These are phyloP conservation scores for Sphaerostilbella broomeana DNA, from an alignment of 2,329 filamentous ascomycete genomes.

Conservation along the genomic window DNA sequence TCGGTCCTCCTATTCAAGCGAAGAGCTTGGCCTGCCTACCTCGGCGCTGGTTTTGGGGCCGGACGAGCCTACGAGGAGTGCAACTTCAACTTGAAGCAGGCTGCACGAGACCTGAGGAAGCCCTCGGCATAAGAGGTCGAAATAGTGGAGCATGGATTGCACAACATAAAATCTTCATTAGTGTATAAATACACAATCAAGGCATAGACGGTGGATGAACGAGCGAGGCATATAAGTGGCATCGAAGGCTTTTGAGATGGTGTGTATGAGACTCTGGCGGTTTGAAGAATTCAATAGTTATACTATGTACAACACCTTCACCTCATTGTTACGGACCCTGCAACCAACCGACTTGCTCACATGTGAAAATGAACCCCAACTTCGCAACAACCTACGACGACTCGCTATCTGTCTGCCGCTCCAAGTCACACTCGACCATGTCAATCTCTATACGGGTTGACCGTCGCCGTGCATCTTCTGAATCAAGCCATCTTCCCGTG, in stretches of 20 bases:
- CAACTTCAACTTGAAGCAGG: slow-evolving; percentile 68
- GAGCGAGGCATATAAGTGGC: slow-evolving; percentile 15
- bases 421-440: slow-evolving; percentile 13
- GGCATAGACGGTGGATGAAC: slow-evolving; percentile 16
- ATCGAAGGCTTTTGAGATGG: slow-evolving; percentile 5
- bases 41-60: slow-evolving; percentile 90
- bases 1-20: slow-evolving; percentile 97
- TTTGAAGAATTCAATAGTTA: slow-evolving; percentile 23
- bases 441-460: slow-evolving; percentile 10
- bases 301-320: slow-evolving; percentile 29
- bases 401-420: slow-evolving; percentile 13
- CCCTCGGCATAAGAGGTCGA: slow-evolving; percentile 32
- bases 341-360: slow-evolving; percentile 7
- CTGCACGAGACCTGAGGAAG: slow-evolving; percentile 51
- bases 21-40: slow-evolving; percentile 93
- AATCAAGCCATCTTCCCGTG: slow-evolving; percentile 19
- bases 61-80: slow-evolving; percentile 98
- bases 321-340: slow-evolving; percentile 7
- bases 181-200: too few relatives aligned
- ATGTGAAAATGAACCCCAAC: slow-evolving; percentile 6
- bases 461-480: slow-evolving; percentile 14
- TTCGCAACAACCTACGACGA: neutral
- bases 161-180: neutral
- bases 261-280: slow-evolving; percentile 11
- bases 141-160: slow-evolving; percentile 4